A percentile compares a stretch with the other conserved stretches of the same genome.
phyloP scores from a whole-genome alignment of 2,329 filamentous ascomycete species.

The Ophiostoma ulmi region DNA sequence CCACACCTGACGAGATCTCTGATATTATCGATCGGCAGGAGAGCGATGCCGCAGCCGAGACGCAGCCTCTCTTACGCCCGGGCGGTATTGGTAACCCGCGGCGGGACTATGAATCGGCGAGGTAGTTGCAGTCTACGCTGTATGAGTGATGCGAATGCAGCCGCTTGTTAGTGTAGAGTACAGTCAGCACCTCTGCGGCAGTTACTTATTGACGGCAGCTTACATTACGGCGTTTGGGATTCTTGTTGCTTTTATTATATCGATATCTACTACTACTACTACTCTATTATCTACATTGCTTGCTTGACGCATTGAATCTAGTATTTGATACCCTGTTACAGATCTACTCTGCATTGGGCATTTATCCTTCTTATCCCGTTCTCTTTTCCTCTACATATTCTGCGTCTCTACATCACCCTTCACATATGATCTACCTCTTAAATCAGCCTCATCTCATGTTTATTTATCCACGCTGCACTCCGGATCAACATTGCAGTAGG shows the following conservation, averaged over 20 bases:
- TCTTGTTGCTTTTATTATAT: not conserved
- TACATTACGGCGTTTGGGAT: constrained; percentile 1
- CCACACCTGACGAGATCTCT: constrained; percentile 48
- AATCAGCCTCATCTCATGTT: not conserved
- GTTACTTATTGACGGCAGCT: not conserved
- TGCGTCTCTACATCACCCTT: not conserved
- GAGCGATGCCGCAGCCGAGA: constrained; percentile 46
- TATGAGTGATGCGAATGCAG: too few relatives aligned
- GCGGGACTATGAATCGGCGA: constrained; percentile 21
- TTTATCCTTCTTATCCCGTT: not conserved
- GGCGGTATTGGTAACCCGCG: constrained; percentile 46
- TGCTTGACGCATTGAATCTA: not conserved
- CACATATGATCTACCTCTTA: not conserved
- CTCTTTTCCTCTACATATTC: not conserved
- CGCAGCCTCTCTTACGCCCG: constrained; percentile 46
- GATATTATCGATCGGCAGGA: constrained; percentile 48
- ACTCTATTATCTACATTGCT: not conserved
- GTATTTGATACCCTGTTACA: not conserved
- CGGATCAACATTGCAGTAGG: not conserved
- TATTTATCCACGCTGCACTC: not conserved
- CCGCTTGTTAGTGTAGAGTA: not conserved
- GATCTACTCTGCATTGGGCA: not conserved
- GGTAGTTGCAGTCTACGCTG: not conserved
- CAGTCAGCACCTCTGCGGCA: too few relatives aligned
- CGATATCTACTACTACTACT: not conserved